Conservation (phyloP, 768 basidiomycete genomes). For the Cubamyces lactineus region DNA sequence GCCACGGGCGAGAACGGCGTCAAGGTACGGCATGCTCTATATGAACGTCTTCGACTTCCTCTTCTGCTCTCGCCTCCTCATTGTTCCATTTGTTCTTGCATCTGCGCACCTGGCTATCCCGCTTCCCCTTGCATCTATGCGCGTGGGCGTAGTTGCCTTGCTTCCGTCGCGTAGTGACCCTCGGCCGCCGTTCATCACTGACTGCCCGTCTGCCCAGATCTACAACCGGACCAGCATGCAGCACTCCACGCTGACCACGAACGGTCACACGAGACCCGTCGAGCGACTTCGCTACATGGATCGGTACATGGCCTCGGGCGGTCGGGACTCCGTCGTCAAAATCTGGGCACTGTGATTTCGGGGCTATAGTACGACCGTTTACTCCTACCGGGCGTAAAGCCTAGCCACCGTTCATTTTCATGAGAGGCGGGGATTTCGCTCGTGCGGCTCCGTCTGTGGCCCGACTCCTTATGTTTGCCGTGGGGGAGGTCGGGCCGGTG, state of each 20-base stretch:
- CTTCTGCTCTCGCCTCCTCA: neutral
- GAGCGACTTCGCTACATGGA: constrained; percentile 95
- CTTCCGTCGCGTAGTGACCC: neutral
- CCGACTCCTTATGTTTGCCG: neutral
- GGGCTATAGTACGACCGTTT: constrained; percentile 1
- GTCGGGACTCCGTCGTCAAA: constrained; percentile 83
- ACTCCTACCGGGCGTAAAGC: neutral
- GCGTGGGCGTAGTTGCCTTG: neutral
- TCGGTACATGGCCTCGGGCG: constrained; percentile 89
- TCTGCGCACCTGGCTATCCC: neutral
- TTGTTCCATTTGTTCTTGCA: neutral
- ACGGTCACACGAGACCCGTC: constrained; percentile 91
- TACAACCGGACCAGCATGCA: constrained; percentile 96
- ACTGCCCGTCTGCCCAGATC: constrained; percentile 50
- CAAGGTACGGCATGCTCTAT: constrained; percentile 54
- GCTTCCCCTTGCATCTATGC: constrained; percentile 1
- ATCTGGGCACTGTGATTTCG: constrained; percentile 83
- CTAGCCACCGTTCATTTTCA: neutral
- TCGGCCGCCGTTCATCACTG: constrained; percentile 11
- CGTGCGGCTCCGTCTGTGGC: neutral
- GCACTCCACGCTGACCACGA: constrained; percentile 80
- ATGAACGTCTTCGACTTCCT: neutral
- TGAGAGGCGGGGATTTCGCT: neutral
- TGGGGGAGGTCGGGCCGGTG: neutral
- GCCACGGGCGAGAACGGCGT: constrained; percentile 93